Base-by-base conservation (phyloP, 495 filamentous ascomycete species). In the Xylaria intraflava region DNA sequence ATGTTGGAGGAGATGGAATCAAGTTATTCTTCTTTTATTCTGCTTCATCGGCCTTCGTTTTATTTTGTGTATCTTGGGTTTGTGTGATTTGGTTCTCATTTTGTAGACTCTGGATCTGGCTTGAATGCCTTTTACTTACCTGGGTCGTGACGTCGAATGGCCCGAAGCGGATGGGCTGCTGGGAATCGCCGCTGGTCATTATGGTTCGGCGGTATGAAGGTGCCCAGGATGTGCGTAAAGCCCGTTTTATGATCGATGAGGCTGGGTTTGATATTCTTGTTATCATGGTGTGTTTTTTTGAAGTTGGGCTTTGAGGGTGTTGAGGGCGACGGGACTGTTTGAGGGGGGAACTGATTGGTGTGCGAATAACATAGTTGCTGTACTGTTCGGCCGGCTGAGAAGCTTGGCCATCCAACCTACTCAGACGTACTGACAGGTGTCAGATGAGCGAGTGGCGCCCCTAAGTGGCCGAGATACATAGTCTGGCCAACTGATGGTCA, bases 131-230 rank as follows among this genome's bases (percentile, higher is more conserved):
- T 4, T 38, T 17, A 17, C 35, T 38, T 43, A 55, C 81, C 65
- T 86, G 83, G 45, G 72, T 67, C 10, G 83, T 85, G 43, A 88
- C 82, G 19, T 84, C 71, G 54, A 83, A 87, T 12, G 76, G 71
- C 17, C 82, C 84, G 53, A 88, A 88, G 66, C 80, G 69, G 49
- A 86, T 71, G 27, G 20, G 10, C 10, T 36, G 45, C 14, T n/a
- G 24, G 33, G 24, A 31, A 33, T 23, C 22, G 16, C 23, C 12
- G 41, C 16, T 52, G 22, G 41, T 40, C 51, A 53, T 53, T 19
- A 20, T 40, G 42, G 16, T 20, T 42, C 24, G 51, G 23, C 30
- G 31, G 23, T 19, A 11, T 27, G 26, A 39, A 29, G 24, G 42
- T 8, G 20, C 33, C 14, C 14, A n/a, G 9, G 30, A 23, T 14